Base-by-base conservation (phyloP, 2,329 filamentous ascomycete species). In the Nemania diffusa region DNA sequence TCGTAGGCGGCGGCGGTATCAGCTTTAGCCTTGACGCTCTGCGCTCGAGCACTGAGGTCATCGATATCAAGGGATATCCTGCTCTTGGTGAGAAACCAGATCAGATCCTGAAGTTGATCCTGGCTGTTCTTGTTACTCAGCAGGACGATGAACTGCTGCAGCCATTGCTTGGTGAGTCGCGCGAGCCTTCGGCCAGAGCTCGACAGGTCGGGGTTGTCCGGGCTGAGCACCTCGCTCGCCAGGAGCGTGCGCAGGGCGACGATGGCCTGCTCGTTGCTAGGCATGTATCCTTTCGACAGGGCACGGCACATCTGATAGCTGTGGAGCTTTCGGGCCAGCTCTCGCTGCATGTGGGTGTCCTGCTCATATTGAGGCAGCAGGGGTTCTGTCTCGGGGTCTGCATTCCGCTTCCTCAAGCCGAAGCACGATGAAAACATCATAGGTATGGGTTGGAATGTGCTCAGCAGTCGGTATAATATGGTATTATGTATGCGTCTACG, bases 231-330 rank as follows among this genome's bases (percentile, higher is more conserved):
- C 73, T 95, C 91, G 37, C 92, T 90, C 3, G 92, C 88, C 8
- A 97, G 84, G 1, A 97, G 81, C 2, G 91, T 92, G 72, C 93
- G 89, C 2, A 98, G 83, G 72, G 97, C 94, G 77, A 90, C 83
- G 74, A 96, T 91, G 72, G 87, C 77, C 78, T 98, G 95, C 73
- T 96, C 91, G 11, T 92, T 97, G 5, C 93, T 96, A 53, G 95
- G 95, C 91, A 98, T 94, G 80, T 90, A 97, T 5, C 95, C 95
- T 75, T 92, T 88, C 1, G 88, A 87, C 9, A 97, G 79, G 62
- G 95, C 95, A 60, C 92, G 88, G 29, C 94, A 78, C 91, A 97
- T 97, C 83, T 97, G 93, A 77, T 97, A 97, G 27, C 91, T 91
- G 81, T 97, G 95, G 68, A 98, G 87, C 84, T 97, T 97, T 79